These are phyloP conservation scores for Fusarium irregulare DNA, from an alignment of 2,329 filamentous ascomycete species.

Conservation along the genomic window DNA sequence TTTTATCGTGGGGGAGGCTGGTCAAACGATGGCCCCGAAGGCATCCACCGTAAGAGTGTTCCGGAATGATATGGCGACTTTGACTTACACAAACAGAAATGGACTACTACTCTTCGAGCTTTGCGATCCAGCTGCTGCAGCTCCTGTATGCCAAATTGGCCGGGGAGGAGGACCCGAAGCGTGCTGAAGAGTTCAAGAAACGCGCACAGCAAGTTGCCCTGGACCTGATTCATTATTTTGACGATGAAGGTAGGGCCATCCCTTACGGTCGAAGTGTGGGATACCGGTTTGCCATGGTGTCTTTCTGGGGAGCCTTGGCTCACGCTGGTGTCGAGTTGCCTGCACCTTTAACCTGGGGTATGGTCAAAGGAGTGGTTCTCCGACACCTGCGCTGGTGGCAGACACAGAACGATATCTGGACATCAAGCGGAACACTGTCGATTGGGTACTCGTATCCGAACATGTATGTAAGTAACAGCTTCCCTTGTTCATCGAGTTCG, in stretches of 20 bases:
- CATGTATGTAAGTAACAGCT: constrained; percentile 66
- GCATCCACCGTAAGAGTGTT: constrained; percentile 69
- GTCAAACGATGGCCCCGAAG: constrained; percentile 84
- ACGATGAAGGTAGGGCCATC: constrained; percentile 76
- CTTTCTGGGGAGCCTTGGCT: constrained; percentile 82
- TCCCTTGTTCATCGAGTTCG: neutral
- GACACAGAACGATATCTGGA: constrained; percentile 79
- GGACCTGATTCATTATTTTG: constrained; percentile 81
- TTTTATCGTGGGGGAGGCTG: constrained; percentile 86
- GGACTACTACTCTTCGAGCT: constrained; percentile 87
- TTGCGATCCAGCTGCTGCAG: constrained; percentile 84
- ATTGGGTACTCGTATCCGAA: constrained; percentile 84
- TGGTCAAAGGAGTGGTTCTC: constrained; percentile 80
- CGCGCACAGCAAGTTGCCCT: constrained; percentile 74
- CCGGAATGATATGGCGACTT: neutral
- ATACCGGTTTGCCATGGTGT: constrained; percentile 88
- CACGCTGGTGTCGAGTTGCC: constrained; percentile 81
- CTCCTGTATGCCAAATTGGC: constrained; percentile 80
- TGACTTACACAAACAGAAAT: constrained; percentile 64
- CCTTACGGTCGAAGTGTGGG: constrained; percentile 83
- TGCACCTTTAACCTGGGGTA: constrained; percentile 78
- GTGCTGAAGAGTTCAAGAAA: constrained; percentile 75
- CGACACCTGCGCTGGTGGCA: constrained; percentile 85
- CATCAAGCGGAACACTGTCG: constrained; percentile 77
- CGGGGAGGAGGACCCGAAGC: constrained; percentile 71